Percentiles rank a stretch among this genome's conserved stretches.
These are phyloP conservation scores for Dalechampia spathulata DNA, from an alignment of 441 rosid genomes.

Conservation along the genomic window DNA sequence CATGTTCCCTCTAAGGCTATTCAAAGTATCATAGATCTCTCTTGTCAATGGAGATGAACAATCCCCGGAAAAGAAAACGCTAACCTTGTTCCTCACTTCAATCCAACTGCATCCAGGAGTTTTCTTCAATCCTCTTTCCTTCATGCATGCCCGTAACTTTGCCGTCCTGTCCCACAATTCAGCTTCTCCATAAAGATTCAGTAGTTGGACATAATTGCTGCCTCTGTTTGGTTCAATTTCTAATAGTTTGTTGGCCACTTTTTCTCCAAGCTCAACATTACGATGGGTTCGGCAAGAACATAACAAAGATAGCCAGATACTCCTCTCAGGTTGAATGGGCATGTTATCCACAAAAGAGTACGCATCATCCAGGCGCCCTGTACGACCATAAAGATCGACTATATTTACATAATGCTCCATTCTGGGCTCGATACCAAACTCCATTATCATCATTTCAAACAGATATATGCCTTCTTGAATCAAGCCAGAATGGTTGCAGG, in stretches of 20 bases:
- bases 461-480: conserved; percentile 49
- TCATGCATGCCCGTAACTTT: conserved; percentile 44
- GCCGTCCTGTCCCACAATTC: conserved; percentile 52
- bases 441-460: conserved; percentile 43
- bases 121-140: conserved; percentile 58
- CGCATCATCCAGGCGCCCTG: conserved; percentile 55
- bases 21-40: conserved; percentile 37
- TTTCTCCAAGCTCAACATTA: conserved; percentile 50
- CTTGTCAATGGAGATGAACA: conserved; percentile 31
- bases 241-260: conserved; percentile 48
- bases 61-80: conserved; percentile 55
- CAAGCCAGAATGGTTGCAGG: conserved; percentile 77
- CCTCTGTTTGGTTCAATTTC: conserved; percentile 47
- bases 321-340: conserved; percentile 44
- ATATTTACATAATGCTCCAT: conserved; percentile 62
- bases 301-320: conserved; percentile 65
- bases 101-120: conserved; percentile 81
- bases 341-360: conserved; percentile 43
- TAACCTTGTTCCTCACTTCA: conserved; percentile 34
- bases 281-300: conserved; percentile 50
- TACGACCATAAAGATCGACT: conserved; percentile 75
- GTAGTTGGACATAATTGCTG: conserved; percentile 50
- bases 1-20: conserved; percentile 34
- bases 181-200: conserved; percentile 62
- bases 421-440: conserved; percentile 43